Percentiles rank a stretch among this genome's conserved stretches.
Evolutionary conservation across 129 eudicot genomes (phyloP).

Genomic region (Tagetes patula): DNA sequence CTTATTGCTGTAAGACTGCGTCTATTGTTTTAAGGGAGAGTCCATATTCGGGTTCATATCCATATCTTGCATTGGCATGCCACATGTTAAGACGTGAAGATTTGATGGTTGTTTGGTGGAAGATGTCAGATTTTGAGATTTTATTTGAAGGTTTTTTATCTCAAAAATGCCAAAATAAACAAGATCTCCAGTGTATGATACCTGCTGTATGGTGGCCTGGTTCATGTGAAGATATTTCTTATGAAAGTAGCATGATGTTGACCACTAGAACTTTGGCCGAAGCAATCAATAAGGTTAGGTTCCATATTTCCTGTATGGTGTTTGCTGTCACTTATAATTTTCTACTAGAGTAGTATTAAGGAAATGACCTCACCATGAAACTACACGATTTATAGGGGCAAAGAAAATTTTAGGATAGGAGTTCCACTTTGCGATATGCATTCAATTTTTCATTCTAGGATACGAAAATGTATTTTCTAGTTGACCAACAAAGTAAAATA

Average conservation of each 20-base stretch:
- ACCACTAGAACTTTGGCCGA: conserved; percentile 80
- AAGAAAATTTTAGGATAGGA: background rate
- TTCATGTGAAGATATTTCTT: conserved; percentile 75
- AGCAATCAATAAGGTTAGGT: conserved; percentile 65
- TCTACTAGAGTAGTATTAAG: background rate
- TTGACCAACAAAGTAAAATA: conserved; percentile 61
- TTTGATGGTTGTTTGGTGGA: conserved; percentile 95
- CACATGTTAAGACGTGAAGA: conserved; percentile 80
- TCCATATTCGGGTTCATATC: conserved; percentile 95
- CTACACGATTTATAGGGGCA: background rate
- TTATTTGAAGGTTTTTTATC: conserved; percentile 85
- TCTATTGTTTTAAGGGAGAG: conserved; percentile 67
- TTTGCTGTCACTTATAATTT: conserved; percentile 1
- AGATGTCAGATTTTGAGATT: conserved; percentile 70
- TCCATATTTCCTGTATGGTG: background rate
- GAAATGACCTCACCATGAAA: background rate
- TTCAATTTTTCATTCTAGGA: background rate
- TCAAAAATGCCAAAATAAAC: conserved; percentile 80
- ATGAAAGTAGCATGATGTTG: conserved; percentile 89
- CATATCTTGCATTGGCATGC: conserved; percentile 80
- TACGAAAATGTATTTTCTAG: background rate
- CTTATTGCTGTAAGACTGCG: conserved; percentile 76
- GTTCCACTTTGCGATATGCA: conserved; percentile 4
- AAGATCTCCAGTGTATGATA: conserved; percentile 80
- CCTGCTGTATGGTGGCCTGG: conserved; percentile 99